A percentile compares a stretch with the other conserved stretches of the same genome.
Conservation (phyloP, 1,284 basidiomycete species). For the Xanthoconium separans region DNA sequence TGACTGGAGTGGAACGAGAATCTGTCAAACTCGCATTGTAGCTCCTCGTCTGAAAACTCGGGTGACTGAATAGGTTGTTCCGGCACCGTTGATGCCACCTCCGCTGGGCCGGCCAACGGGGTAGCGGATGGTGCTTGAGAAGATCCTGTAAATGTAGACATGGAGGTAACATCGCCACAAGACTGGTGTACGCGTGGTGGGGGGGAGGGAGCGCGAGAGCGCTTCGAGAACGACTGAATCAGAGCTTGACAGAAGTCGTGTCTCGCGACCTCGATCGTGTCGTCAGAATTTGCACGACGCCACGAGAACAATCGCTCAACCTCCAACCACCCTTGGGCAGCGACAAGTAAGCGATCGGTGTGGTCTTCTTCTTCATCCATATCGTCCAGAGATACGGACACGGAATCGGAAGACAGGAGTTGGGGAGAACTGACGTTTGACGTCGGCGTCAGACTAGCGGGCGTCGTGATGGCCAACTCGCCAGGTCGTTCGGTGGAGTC, state of each 20-base stretch:
- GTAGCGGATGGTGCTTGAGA: not conserved
- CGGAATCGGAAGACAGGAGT: not conserved
- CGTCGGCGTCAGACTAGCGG: no score
- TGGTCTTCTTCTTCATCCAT: not conserved
- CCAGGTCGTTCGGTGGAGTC: not conserved
- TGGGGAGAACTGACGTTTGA: not conserved
- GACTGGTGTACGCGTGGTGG: no score
- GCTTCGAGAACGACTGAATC: not conserved
- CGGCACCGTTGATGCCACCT: not conserved
- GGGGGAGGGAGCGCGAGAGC: not conserved
- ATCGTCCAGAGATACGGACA: not conserved
- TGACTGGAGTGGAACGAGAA: slow-evolving; percentile 15
- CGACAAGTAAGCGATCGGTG: not conserved
- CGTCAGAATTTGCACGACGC: not conserved
- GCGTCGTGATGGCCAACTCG: not conserved
- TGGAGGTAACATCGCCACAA: not conserved
- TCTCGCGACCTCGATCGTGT: slow-evolving; percentile 6
- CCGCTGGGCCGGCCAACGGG: not conserved
- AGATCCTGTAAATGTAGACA: not conserved
- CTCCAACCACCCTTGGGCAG: slow-evolving; percentile 9
- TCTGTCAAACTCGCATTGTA: slow-evolving; percentile 6
- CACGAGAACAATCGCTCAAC: not conserved
- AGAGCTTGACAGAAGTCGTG: slow-evolving; percentile 8
- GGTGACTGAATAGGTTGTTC: not conserved
- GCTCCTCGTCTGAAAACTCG: slow-evolving; percentile 12